Evolutionary conservation across 2,329 filamentous ascomycete genomes (phyloP).

Genomic region (Trichoderma sp.): DNA sequence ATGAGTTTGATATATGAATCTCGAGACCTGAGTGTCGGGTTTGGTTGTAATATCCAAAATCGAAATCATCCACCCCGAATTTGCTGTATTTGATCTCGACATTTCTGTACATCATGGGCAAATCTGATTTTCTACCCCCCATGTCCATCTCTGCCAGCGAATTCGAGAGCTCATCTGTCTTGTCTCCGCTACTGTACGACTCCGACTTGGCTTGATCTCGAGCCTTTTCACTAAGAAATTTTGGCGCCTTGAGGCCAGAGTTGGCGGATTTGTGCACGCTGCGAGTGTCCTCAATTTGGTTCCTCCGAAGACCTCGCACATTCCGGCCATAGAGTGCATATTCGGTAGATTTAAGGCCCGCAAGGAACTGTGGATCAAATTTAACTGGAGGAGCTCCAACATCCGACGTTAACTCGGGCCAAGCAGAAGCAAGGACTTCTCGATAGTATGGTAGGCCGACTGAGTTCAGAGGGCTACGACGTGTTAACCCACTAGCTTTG

Average conservation of each 20-base stretch:
- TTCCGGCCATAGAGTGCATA: conserved; percentile 78
- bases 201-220: conserved; percentile 58
- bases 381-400: conserved; percentile 77
- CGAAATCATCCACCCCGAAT: conserved; percentile 98
- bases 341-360: conserved; percentile 66
- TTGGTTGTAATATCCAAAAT: conserved; percentile 94
- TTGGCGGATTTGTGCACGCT: conserved; percentile 57
- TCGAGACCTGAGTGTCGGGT: conserved; percentile 89
- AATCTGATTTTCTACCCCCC: conserved; percentile 73
- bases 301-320: conserved; percentile 67
- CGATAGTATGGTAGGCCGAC: conserved; percentile 93
- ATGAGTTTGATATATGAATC: conserved; percentile 95
- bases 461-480: conserved; percentile 67
- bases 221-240: conserved; percentile 92
- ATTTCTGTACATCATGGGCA: conserved; percentile 84
- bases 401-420: conserved; percentile 84
- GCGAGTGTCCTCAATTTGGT: conserved; percentile 79
- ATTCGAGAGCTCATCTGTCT: conserved; percentile 57
- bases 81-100: conserved; percentile 99
- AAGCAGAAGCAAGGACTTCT: conserved; percentile 80
- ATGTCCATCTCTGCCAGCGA: conserved; percentile 66
- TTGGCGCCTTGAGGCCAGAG: conserved; percentile 68
- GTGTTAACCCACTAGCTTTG: conserved; percentile 15
- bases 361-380: conserved; percentile 67
- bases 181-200: conserved; percentile 41